Percentiles rank a stretch among this genome's conserved stretches.
These are phyloP conservation scores for Cinchona pubescens DNA, from an alignment of 257 asterid species.

Conservation along the genomic window DNA sequence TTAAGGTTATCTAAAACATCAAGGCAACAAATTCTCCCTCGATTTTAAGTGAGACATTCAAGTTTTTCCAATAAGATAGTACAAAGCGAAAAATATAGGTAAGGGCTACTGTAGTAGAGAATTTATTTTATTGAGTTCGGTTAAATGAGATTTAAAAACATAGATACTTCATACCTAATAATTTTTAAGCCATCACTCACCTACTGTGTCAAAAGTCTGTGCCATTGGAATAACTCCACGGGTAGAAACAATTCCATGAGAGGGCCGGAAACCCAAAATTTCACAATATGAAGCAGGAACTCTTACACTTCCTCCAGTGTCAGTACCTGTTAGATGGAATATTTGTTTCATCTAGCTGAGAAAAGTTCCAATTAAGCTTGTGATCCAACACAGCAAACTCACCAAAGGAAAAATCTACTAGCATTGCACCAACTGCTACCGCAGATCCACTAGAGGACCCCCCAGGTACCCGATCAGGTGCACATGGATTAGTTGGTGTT, in stretches of 20 bases:
- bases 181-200: constrained; percentile 31
- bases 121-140: background rate
- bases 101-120: background rate
- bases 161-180: background rate
- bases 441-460: constrained; percentile 99
- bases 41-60: background rate
- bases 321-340: constrained; percentile 59
- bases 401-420: constrained; percentile 85
- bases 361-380: background rate
- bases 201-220: constrained; percentile 88
- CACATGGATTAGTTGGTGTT: constrained; percentile 78
- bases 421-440: constrained; percentile 72
- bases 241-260: constrained; percentile 72
- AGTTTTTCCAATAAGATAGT: background rate
- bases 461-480: constrained; percentile 86
- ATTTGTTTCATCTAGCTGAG: constrained; percentile 5
- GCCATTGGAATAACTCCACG: constrained; percentile 81
- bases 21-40: background rate
- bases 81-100: background rate
- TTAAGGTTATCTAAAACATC: background rate
- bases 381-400: constrained; percentile 1
- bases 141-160: background rate
- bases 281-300: constrained; percentile 92
- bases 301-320: constrained; percentile 92
- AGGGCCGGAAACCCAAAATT: constrained; percentile 81